Conservation (phyloP, 177 flowering plant genomes). For the Tripterygium wilfordii region DNA sequence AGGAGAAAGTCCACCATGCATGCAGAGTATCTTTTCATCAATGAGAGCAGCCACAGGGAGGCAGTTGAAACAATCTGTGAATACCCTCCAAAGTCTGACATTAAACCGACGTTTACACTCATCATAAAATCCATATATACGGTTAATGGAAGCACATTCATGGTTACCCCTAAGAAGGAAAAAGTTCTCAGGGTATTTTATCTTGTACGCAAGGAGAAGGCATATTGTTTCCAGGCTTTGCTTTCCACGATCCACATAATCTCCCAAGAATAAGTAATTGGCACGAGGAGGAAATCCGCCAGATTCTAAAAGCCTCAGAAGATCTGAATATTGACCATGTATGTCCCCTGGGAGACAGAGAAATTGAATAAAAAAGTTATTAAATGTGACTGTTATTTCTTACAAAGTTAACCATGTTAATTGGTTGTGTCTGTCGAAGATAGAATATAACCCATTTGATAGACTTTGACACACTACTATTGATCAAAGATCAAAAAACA, state of each 20-base stretch:
- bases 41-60: constrained; percentile 73
- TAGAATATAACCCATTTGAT: too few relatives aligned
- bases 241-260: constrained; percentile 79
- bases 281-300: constrained; percentile 71
- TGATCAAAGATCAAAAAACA: too few relatives aligned
- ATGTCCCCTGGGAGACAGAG: constrained; percentile 43
- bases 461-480: too few relatives aligned
- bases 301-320: constrained; percentile 65
- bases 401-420: too few relatives aligned
- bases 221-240: constrained; percentile 79
- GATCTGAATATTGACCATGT: constrained; percentile 80
- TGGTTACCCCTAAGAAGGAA: constrained; percentile 75
- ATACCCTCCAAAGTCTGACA: constrained; percentile 57
- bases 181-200: constrained; percentile 66
- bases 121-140: constrained; percentile 70
- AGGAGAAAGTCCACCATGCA: constrained; percentile 86
- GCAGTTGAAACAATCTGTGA: constrained; percentile 72
- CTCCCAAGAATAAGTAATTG: constrained; percentile 72
- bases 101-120: constrained; percentile 67
- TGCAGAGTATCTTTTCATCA: constrained; percentile 67
- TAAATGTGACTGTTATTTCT: too few relatives aligned
- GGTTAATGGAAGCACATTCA: constrained; percentile 70
- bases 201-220: constrained; percentile 74
- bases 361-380: not conserved
- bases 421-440: too few relatives aligned